These are phyloP conservation scores for Globisporangium takayamanum DNA, from an alignment of 352 stramenopile genomes.

Conservation along the genomic window DNA sequence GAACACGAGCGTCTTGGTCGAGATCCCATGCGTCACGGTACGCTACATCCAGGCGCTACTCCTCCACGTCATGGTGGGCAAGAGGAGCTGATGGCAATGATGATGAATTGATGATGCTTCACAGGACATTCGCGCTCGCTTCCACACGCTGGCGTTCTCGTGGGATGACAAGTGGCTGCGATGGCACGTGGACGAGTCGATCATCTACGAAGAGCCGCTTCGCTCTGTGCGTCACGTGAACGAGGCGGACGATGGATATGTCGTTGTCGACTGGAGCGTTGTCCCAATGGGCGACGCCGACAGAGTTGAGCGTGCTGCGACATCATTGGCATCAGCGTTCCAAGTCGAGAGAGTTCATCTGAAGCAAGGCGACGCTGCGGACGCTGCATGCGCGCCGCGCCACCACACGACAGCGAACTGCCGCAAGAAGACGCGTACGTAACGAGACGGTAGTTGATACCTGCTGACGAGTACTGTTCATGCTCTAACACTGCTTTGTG, in stretches of 20 bases:
- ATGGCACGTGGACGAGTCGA: conserved; percentile 44
- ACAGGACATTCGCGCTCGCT: conserved; percentile 23
- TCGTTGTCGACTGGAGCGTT: conserved; percentile 4
- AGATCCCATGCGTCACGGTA: conserved; percentile 37
- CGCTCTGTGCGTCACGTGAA: background rate
- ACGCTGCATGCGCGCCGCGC: conserved; percentile 26
- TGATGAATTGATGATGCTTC: background rate
- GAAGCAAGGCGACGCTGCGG: conserved; percentile 16
- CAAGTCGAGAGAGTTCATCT: conserved; percentile 24
- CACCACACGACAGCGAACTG: conserved; percentile 34
- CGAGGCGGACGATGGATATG: background rate
- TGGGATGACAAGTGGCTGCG: conserved; percentile 52
- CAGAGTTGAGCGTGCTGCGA: no score
- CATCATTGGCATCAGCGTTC: conserved; percentile 3
- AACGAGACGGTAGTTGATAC: background rate
- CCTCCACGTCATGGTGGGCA: background rate
- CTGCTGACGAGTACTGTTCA: background rate
- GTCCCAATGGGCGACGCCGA: background rate
- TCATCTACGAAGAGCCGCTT: conserved; percentile 44
- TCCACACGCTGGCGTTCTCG: conserved; percentile 31
- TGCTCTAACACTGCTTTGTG: background rate
- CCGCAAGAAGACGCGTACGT: conserved; percentile 34
- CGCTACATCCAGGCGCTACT: background rate
- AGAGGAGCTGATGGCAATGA: background rate
- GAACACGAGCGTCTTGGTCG: conserved; percentile 24